Percentiles rank a stretch among this genome's conserved stretches.
Conservation (phyloP, 2,329 filamentous ascomycete genomes). For the Fusarium albosuccineum region DNA sequence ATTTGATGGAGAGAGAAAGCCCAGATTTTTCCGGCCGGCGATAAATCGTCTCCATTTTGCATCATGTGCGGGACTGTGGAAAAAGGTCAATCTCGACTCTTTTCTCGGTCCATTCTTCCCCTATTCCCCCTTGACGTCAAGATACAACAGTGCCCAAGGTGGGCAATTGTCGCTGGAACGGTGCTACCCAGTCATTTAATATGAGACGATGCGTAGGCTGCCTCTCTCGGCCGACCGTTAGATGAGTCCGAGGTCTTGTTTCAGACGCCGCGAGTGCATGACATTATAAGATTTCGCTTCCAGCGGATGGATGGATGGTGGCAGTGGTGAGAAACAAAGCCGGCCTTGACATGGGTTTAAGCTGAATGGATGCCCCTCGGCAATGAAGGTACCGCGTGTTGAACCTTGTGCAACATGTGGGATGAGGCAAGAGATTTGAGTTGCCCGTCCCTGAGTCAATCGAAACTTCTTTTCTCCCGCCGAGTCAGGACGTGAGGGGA, state of each 20-base stretch:
- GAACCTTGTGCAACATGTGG: conserved; percentile 17
- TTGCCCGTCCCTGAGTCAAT: conserved; percentile 29
- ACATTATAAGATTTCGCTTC: conserved; percentile 5
- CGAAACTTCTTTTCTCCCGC: conserved; percentile 19
- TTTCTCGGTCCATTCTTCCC: conserved; percentile 24
- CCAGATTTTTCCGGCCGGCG: conserved; percentile 34
- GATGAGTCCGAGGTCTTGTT: conserved; percentile 27
- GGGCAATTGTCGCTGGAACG: conserved; percentile 23
- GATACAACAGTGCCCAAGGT: neutral
- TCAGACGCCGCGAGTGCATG: conserved; percentile 11
- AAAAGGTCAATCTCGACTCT: conserved; percentile 33
- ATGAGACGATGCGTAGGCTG: conserved; percentile 16
- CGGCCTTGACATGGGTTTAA: neutral
- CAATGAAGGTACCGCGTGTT: conserved; percentile 13
- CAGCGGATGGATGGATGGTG: neutral
- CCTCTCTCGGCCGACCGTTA: conserved; percentile 19
- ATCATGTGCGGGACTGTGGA: conserved; percentile 21
- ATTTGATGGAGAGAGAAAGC: conserved; percentile 15
- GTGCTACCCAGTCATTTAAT: conserved; percentile 31
- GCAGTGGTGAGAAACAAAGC: neutral
- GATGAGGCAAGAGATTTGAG: conserved; percentile 2
- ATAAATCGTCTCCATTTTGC: conserved; percentile 18
- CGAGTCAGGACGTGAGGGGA: conserved; percentile 31
- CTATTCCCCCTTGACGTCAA: conserved; percentile 17
- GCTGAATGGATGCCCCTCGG: neutral